Evolutionary conservation across 2,329 filamentous ascomycete species (phyloP), one percentile per base, ranked within the genome.

Genomic region (Apiospora pterosperma): DNA sequence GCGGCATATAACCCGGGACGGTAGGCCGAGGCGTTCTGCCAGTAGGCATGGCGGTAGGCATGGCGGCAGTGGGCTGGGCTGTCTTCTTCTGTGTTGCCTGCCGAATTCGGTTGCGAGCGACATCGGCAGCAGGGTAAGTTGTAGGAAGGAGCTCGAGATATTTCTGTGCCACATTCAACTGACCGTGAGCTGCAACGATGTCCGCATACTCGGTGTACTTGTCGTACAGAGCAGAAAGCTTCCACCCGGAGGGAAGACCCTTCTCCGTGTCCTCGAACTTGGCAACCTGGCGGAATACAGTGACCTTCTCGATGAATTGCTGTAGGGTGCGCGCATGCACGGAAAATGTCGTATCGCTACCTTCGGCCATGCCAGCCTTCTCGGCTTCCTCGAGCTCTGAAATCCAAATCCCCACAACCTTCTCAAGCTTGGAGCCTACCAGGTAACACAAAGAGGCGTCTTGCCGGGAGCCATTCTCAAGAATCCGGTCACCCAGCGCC

Each of bases 181-280:
- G 92, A 14, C 96, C 96, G 74, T 97, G 92, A 7, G 92, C 89
- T 59, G 96, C 93, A 64, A 96, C 88, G 69, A 99, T 94, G 75
- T 99, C 95, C 16, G 96, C 95, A 76, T 98, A 99, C 79, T 99
- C 96, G 34, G 92, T 90, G 75, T 99, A 99, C 79, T 97, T 97
- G 76, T 93, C 90, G 77, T 99, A 99, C 62, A 99, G 82, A 2
- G 90, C 84, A 41, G 89, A 86, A 66, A 99, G 88, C 80, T 97
- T 97, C 95, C 95, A 99, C 71, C 90, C 92, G 1, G 89, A 89
- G 11, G 86, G 83, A 70, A 92, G 86, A 59, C 81, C 80, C 68
- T 87, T 87, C 74, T 97, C 93, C 10, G 80, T 78, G 75, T 99
- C 96, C 71, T 91, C 82, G 81, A 97, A 99, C 74, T 95, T 93